phyloP scores from a whole-genome alignment of 2,329 filamentous ascomycete species.

The Gnomoniopsis smithogilvyi region DNA sequence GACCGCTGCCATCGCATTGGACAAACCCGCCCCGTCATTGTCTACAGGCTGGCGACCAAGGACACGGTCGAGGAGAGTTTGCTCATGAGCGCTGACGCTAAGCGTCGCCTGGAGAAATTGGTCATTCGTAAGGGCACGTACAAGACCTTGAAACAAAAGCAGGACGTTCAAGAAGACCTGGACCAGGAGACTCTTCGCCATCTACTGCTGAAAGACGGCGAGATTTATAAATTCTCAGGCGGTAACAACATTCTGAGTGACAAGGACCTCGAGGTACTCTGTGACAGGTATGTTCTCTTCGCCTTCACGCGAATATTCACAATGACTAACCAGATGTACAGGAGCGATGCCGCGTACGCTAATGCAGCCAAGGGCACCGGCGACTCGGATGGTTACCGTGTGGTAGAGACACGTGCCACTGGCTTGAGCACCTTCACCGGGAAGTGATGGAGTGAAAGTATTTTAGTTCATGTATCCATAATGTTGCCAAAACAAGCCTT shows the following conservation, averaged over 20 bases:
- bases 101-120: slow-evolving; percentile 86
- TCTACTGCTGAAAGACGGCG: slow-evolving; percentile 69
- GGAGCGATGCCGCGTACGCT: slow-evolving; percentile 59
- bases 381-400: slow-evolving; percentile 66
- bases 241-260: slow-evolving; percentile 69
- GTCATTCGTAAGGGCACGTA: slow-evolving; percentile 94
- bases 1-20: slow-evolving; percentile 94
- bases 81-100: slow-evolving; percentile 83
- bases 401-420: slow-evolving; percentile 71
- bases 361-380: slow-evolving; percentile 77
- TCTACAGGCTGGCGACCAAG: slow-evolving; percentile 90
- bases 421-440: slow-evolving; percentile 35
- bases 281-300: slow-evolving; percentile 56
- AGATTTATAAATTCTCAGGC: slow-evolving; percentile 56
- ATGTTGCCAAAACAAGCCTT: no score
- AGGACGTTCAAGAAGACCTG: slow-evolving; percentile 49
- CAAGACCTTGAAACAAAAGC: slow-evolving; percentile 63
- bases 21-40: slow-evolving; percentile 85
- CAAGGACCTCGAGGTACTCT: slow-evolving; percentile 71
- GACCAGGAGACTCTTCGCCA: slow-evolving; percentile 60
- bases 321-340: slow-evolving; percentile 16
- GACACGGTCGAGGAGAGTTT: slow-evolving; percentile 89
- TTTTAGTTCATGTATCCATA: background rate
- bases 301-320: background rate
- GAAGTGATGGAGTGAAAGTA: background rate